Conservation (phyloP, 805 yeast species). For the Ogataea paradorogensis region DNA sequence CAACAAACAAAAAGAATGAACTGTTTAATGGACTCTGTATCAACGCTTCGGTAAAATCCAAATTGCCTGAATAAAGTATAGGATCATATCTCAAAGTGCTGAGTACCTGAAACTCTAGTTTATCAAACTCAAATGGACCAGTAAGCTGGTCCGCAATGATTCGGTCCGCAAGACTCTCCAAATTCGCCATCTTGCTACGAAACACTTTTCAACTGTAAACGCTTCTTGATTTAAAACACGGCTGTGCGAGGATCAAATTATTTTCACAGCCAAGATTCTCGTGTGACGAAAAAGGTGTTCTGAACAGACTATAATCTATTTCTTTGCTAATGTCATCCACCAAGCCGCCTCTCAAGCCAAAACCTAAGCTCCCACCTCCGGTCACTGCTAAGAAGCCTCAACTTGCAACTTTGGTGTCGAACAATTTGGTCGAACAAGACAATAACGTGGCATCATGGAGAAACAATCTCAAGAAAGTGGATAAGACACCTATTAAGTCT, state of each 20-base stretch:
- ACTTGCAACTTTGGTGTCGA: conserved; percentile 2
- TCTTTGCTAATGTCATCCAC: conserved; percentile 20
- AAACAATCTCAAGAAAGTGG: conserved; percentile 6
- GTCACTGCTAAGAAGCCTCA: conserved; percentile 26
- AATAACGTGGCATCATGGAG: conserved; percentile 7
- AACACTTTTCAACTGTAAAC: neutral
- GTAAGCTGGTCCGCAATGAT: conserved; percentile 12
- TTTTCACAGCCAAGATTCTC: conserved; percentile 7
- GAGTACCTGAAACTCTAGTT: conserved; percentile 48
- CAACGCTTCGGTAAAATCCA: conserved; percentile 25
- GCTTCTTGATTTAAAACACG: conserved; percentile 7
- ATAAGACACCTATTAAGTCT: neutral
- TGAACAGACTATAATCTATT: neutral
- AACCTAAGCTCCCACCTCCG: conserved; percentile 32
- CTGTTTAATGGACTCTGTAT: conserved; percentile 24
- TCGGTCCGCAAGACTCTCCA: conserved; percentile 6
- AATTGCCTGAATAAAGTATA: conserved; percentile 33
- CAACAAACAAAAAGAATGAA: conserved; percentile 55
- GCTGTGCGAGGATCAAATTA: conserved; percentile 6
- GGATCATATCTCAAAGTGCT: conserved; percentile 81
- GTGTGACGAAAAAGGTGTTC: conserved; percentile 5
- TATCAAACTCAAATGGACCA: conserved; percentile 15
- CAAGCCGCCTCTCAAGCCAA: conserved; percentile 34
- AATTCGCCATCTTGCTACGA: neutral
- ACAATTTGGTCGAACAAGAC: neutral